Conservation (phyloP, 2,329 filamentous ascomycete genomes). For the Metarhizium rileyi region DNA sequence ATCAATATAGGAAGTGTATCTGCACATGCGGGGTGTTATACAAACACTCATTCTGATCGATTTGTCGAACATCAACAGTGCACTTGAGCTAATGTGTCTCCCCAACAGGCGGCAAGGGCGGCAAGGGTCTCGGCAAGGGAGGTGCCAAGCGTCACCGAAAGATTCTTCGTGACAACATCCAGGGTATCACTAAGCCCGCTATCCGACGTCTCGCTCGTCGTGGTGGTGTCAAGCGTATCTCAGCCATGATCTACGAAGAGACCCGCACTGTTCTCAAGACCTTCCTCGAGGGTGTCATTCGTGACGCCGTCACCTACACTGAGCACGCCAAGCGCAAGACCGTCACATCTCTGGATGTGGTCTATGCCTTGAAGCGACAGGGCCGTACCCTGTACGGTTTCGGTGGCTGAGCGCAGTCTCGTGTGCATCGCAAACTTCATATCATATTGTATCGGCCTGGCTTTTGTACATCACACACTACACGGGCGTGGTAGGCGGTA, state of each 20-base stretch:
- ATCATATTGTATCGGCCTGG: neutral
- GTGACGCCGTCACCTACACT: constrained; percentile 68
- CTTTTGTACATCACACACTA: constrained; percentile 6
- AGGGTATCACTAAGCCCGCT: constrained; percentile 97
- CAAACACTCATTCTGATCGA: too few species aligned
- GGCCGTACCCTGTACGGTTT: constrained; percentile 78
- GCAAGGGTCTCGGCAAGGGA: constrained; percentile 96
- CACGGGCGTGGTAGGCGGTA: neutral
- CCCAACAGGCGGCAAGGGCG: constrained; percentile 74
- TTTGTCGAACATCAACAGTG: too few species aligned
- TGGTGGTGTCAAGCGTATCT: constrained; percentile 99
- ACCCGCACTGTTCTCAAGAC: constrained; percentile 69
- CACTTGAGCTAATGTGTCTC: constrained; percentile 32
- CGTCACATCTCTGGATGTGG: constrained; percentile 59
- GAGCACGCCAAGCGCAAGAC: constrained; percentile 78
- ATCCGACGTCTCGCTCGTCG: constrained; percentile 97
- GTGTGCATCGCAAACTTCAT: neutral
- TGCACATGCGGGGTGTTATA: neutral
- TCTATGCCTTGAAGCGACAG: constrained; percentile 60
- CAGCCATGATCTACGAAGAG: constrained; percentile 82
- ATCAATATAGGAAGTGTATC: neutral
- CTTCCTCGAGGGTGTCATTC: constrained; percentile 68
- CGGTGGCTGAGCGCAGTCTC: constrained; percentile 56
- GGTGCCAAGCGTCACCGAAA: constrained; percentile 98
- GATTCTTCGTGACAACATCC: constrained; percentile 99